phyloP scores from a whole-genome alignment of 169 alveolate genomes.

The Neospora caninum region DNA sequence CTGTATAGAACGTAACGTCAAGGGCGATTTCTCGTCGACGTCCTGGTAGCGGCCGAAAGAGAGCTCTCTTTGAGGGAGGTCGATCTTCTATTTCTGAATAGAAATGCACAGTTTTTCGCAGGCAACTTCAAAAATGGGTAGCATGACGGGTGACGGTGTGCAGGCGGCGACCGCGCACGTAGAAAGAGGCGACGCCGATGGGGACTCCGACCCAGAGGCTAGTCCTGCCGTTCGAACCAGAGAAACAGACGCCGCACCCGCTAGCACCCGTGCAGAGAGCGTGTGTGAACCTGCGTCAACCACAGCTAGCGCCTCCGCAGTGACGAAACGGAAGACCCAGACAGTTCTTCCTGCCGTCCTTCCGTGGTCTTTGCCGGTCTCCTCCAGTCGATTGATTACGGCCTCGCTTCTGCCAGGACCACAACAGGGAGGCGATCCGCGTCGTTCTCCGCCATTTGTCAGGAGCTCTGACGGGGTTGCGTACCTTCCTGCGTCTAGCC shows the following conservation, averaged over 20 bases:
- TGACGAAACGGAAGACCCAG: background rate
- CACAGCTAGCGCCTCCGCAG: background rate
- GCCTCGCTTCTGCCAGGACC: background rate
- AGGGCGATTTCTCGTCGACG: too few species aligned
- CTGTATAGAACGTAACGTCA: too few species aligned
- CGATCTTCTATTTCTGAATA: too few species aligned
- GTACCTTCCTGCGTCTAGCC: background rate
- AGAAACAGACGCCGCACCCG: background rate
- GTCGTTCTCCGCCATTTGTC: background rate
- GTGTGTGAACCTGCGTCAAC: background rate
- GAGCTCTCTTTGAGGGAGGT: too few species aligned
- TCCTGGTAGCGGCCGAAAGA: too few species aligned
- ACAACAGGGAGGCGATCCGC: background rate
- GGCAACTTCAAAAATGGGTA: too few species aligned
- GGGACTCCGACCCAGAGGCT: background rate
- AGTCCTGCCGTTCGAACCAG: background rate
- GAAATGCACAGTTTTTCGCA: too few species aligned
- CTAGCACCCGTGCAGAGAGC: background rate
- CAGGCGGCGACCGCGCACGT: too few species aligned
- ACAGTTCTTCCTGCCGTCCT: background rate
- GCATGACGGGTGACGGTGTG: too few species aligned
- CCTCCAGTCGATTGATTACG: background rate
- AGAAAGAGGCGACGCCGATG: background rate
- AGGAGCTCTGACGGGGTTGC: background rate
- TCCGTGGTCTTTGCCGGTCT: background rate